Evolutionary conservation across 2,329 filamentous ascomycete genomes (phyloP), one percentile per base, ranked within the genome.

Genomic region (Biscogniauxia marginata): DNA sequence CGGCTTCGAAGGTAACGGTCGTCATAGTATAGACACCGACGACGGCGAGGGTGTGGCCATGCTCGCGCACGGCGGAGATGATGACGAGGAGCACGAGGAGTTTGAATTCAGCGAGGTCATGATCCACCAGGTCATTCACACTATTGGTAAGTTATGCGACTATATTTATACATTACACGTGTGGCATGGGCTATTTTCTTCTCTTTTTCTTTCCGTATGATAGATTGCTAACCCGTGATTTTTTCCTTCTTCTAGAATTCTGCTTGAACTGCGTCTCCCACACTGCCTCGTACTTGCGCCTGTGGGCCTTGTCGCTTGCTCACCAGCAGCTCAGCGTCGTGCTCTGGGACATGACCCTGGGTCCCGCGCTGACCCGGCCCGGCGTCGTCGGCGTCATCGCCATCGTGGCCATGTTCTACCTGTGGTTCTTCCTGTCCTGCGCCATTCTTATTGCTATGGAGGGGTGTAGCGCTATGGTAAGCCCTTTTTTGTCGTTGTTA

Each of bases 61-160:
- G 67, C 65, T 71, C 59, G 67, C 66, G 49, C 73, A 77, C 46
- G 82, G 80, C 64, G 71, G 78, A 57, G 92, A 95, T 54, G 87
- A 86, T 25, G 83, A 82, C 46, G 90, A 91, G 49, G 93, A 93
- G 65, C 91, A 97, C 66, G 93, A 95, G 69, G 95, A 99, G 71
- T 99, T 99, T 73, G 95, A 99, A 67, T 99, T 99, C 73, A 85
- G 89, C 58, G 95, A 99, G 74, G 84, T 92, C 62, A 97, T 99
- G 92, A 99, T 99, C 70, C 95, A 99, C 77, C 95, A 99, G 75
- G 86, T 97, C 72, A 99, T 99, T 70, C 96, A 98, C 79, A 98
- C 93, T 18, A 98, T 98, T 69, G 92, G 90, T 93, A 86, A 75
- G 88, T 76, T 64, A 19, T 39, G 5, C 47, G 7, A 16, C 50